Percentiles rank a stretch among this genome's conserved stretches.
Evolutionary conservation across 2,329 filamentous ascomycete genomes (phyloP).

Genomic region (Dactylellina cionopaga): DNA sequence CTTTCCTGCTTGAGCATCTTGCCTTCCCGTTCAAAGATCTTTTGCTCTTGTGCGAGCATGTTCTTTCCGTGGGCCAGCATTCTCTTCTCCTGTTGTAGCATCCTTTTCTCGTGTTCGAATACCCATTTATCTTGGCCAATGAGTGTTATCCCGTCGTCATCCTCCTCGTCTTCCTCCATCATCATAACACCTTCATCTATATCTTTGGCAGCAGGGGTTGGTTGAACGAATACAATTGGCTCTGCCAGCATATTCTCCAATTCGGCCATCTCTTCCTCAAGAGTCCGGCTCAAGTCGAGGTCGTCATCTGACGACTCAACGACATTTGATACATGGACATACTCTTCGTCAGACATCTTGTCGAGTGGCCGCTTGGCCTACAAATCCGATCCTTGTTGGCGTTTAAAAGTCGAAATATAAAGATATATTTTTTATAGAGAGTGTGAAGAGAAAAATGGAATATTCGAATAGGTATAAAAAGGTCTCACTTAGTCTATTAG

Average conservation of each 20-base stretch:
- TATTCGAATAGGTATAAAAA: too few relatives aligned
- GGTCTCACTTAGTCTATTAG: too few relatives aligned
- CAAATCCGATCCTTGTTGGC: background rate
- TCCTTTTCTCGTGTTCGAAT: constrained; percentile 43
- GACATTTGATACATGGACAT: constrained; percentile 13
- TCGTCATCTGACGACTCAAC: constrained; percentile 31
- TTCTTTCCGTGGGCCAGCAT: constrained; percentile 40
- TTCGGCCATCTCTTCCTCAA: constrained; percentile 43
- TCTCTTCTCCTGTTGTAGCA: constrained; percentile 46
- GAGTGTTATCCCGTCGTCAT: constrained; percentile 34
- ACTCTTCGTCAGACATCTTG: constrained; percentile 20
- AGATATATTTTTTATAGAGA: too few relatives aligned
- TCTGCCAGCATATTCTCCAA: constrained; percentile 36
- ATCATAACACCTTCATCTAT: constrained; percentile 15
- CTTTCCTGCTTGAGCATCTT: constrained; percentile 44
- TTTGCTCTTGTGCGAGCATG: constrained; percentile 38
- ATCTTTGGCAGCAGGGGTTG: background rate
- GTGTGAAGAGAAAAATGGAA: background rate
- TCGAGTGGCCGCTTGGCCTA: background rate
- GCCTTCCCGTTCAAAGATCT: constrained; percentile 34
- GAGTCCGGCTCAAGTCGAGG: constrained; percentile 24
- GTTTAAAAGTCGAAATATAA: constrained; percentile 3
- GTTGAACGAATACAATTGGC: constrained; percentile 29
- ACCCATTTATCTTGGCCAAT: constrained; percentile 49
- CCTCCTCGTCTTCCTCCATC: constrained; percentile 26